A percentile compares a stretch with the other conserved stretches of the same genome.
phyloP scores from a whole-genome alignment of 192 early-diverging fungal genomes.

The Bifiguratus adelaidae region DNA sequence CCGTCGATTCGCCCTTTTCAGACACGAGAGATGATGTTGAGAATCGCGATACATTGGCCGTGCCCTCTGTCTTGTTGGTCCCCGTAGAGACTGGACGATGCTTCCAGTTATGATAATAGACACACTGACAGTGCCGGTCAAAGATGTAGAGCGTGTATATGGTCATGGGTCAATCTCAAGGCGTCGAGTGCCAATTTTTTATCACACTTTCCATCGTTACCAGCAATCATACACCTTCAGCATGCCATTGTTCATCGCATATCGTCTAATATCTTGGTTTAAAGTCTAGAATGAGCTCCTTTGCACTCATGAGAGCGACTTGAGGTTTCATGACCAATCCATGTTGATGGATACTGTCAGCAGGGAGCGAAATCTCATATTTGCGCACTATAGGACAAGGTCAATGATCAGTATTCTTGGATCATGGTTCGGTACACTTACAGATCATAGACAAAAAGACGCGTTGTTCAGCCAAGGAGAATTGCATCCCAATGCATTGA shows the following conservation, averaged over 20 bases:
- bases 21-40: conserved; percentile 18
- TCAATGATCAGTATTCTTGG: too few relatives aligned
- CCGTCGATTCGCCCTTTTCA: conserved; percentile 2
- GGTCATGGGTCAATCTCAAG: conserved; percentile 17
- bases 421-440: too few relatives aligned
- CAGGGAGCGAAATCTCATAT: conserved; percentile 5
- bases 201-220: too few relatives aligned
- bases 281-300: too few relatives aligned
- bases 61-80: conserved; percentile 18
- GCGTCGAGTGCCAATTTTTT: too few relatives aligned
- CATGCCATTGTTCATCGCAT: too few relatives aligned
- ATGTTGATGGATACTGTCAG: not conserved
- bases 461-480: conserved; percentile 16
- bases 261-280: too few relatives aligned
- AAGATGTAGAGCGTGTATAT: conserved; percentile 90
- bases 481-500: not conserved
- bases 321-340: not conserved
- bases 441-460: conserved; percentile 34
- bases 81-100: conserved; percentile 24
- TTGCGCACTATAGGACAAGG: conserved; percentile 13
- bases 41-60: conserved; percentile 25
- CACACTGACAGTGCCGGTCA: conserved; percentile 85
- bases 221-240: too few relatives aligned
- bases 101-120: conserved; percentile 78
- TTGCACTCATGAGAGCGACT: too few relatives aligned